phyloP scores from a whole-genome alignment of 1,284 basidiomycete genomes.

The Apiotrichum mycotoxinovorans region DNA sequence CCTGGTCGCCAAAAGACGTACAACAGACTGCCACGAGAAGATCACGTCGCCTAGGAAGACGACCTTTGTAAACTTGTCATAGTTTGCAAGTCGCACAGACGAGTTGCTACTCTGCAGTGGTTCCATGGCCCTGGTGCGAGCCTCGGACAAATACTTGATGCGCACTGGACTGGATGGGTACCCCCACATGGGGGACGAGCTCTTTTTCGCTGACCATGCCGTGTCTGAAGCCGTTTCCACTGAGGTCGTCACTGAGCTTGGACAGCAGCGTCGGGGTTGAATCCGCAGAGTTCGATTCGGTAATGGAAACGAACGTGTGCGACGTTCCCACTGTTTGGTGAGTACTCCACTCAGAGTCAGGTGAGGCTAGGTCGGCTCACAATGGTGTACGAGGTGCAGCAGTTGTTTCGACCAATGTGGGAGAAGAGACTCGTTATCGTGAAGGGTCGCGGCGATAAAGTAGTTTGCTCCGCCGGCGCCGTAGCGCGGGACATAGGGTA shows the following conservation, averaged over 20 bases:
- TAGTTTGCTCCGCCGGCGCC: constrained; percentile 11
- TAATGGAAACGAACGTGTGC: constrained; percentile 59
- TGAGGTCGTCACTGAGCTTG: constrained; percentile 46
- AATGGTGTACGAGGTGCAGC: constrained; percentile 22
- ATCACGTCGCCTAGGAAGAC: constrained; percentile 58
- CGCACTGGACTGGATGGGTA: constrained; percentile 50
- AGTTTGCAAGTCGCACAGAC: constrained; percentile 36
- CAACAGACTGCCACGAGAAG: constrained; percentile 53
- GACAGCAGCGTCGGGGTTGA: constrained; percentile 51
- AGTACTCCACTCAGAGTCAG: too few species aligned
- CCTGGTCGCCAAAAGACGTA: constrained; percentile 55
- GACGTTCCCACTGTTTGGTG: constrained; percentile 54
- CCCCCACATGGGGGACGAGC: constrained; percentile 32
- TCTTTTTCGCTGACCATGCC: constrained; percentile 47
- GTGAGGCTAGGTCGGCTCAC: constrained; percentile 23
- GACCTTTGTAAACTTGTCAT: constrained; percentile 52
- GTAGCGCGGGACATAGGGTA: constrained; percentile 11
- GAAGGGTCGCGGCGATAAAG: constrained; percentile 37
- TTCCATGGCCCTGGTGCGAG: constrained; percentile 54
- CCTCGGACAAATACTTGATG: constrained; percentile 53
- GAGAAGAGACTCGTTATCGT: constrained; percentile 32
- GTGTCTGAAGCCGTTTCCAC: constrained; percentile 38
- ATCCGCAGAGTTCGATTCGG: constrained; percentile 58
- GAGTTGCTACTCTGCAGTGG: constrained; percentile 39
- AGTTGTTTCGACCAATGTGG: constrained; percentile 24